Conservation (phyloP, 257 asterid genomes). For the Solanum tarijense region DNA sequence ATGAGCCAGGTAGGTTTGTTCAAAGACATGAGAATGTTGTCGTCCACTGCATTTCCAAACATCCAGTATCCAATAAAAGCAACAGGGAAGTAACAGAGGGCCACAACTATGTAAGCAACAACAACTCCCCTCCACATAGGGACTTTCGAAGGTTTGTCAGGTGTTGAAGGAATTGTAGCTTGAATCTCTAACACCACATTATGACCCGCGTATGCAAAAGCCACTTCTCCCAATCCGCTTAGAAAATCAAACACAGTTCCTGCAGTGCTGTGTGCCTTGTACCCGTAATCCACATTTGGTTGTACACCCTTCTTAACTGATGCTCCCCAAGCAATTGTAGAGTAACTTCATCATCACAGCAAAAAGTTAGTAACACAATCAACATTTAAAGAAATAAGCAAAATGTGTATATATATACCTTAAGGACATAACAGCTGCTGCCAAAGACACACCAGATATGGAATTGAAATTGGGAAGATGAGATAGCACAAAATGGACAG, state of each 20-base stretch:
- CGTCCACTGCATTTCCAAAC: conserved; percentile 48
- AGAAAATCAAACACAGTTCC: conserved; percentile 75
- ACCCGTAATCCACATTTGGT: conserved; percentile 52
- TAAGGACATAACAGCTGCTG: conserved; percentile 91
- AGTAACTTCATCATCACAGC: conserved; percentile 36
- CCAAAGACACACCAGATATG: conserved; percentile 80
- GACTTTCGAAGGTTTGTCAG: conserved; percentile 78
- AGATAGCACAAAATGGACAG: conserved; percentile 53
- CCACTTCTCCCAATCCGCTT: conserved; percentile 73
- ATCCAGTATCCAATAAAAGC: conserved; percentile 69
- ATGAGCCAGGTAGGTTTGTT: conserved; percentile 72
- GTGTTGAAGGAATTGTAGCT: conserved; percentile 89
- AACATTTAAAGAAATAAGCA: background rate
- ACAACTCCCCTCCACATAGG: conserved; percentile 95
- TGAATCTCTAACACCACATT: conserved; percentile 86
- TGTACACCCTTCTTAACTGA: conserved; percentile 57
- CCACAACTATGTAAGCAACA: conserved; percentile 81
- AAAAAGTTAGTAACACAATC: background rate
- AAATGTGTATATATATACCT: conserved; percentile 25
- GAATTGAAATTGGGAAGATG: conserved; percentile 92
- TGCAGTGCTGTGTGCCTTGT: conserved; percentile 32
- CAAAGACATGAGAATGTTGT: conserved; percentile 52
- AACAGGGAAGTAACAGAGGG: conserved; percentile 85
- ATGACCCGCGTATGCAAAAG: conserved; percentile 94
- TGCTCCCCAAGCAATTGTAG: conserved; percentile 92